Evolutionary conservation across 129 eudicot genomes (phyloP).

Genomic region (Lonicera japonica): DNA sequence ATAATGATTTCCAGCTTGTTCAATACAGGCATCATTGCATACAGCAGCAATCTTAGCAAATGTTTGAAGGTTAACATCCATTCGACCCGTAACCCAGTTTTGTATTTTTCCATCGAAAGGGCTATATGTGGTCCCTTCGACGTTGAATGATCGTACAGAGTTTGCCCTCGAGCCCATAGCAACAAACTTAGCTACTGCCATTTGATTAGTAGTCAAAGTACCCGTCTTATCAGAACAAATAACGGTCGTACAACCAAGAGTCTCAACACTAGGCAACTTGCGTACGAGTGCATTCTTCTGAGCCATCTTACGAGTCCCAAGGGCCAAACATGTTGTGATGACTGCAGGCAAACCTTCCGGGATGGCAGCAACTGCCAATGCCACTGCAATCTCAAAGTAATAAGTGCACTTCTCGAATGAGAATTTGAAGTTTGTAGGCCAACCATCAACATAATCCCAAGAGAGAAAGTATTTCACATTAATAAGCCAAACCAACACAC

Average conservation of each 20-base stretch:
- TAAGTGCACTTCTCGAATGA: conserved; percentile 91
- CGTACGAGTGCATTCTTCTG: conserved; percentile 88
- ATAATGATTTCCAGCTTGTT: conserved; percentile 52
- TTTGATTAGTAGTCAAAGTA: conserved; percentile 80
- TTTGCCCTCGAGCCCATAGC: conserved; percentile 57
- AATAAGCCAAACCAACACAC: conserved; percentile 78
- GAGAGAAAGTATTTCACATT: conserved; percentile 76
- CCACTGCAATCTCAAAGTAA: conserved; percentile 86
- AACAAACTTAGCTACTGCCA: conserved; percentile 84
- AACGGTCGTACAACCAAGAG: conserved; percentile 91
- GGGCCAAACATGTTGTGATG: conserved; percentile 85
- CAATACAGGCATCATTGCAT: conserved; percentile 87
- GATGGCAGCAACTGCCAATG: conserved; percentile 92
- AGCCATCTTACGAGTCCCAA: conserved; percentile 91
- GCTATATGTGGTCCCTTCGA: conserved; percentile 84
- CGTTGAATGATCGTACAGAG: conserved; percentile 42
- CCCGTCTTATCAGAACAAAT: conserved; percentile 94
- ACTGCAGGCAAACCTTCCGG: conserved; percentile 97
- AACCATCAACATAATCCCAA: conserved; percentile 78
- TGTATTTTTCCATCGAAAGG: conserved; percentile 75
- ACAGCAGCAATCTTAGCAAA: conserved; percentile 85
- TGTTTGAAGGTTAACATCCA: conserved; percentile 76
- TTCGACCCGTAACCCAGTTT: conserved; percentile 68
- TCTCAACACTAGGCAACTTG: conserved; percentile 92
- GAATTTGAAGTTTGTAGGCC: conserved; percentile 77